Evolutionary conservation across 2,329 filamentous ascomycete species (phyloP).

Genomic region (Neospermospora avenae): DNA sequence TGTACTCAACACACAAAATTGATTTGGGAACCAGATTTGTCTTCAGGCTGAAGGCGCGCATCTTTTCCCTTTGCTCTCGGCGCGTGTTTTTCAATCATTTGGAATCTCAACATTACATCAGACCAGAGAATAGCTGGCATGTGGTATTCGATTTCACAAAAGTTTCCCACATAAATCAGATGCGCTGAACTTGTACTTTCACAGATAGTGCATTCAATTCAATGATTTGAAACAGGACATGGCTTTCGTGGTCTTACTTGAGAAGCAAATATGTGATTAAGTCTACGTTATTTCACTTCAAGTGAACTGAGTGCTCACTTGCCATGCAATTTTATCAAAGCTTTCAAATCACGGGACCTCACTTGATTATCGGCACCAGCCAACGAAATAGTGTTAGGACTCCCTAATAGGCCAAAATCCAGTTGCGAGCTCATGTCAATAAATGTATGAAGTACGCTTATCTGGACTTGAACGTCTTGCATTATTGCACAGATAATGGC

Average conservation of each 20-base stretch:
- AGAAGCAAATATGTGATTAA: background rate
- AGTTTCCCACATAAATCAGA: slow-evolving; percentile 14
- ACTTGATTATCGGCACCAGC: too few species aligned
- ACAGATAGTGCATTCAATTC: slow-evolving; percentile 20
- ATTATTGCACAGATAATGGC: too few species aligned
- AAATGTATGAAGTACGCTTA: too few species aligned
- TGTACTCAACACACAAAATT: slow-evolving; percentile 18
- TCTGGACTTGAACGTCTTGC: too few species aligned
- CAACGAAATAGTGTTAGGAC: too few species aligned
- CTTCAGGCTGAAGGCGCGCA: slow-evolving; percentile 2
- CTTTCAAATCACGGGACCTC: too few species aligned
- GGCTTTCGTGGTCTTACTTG: background rate
- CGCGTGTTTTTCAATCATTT: slow-evolving; percentile 8
- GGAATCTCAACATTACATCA: slow-evolving; percentile 6
- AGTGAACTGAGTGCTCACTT: too few species aligned
- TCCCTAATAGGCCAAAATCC: too few species aligned
- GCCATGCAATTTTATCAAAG: too few species aligned
- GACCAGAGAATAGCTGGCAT: slow-evolving; percentile 13
- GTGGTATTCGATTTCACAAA: slow-evolving; percentile 21
- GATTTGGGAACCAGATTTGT: slow-evolving; percentile 11
- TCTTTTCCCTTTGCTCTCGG: slow-evolving; percentile 1
- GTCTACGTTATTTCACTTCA: too few species aligned
- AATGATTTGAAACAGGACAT: slow-evolving; percentile 16
- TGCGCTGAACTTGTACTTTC: slow-evolving; percentile 11
- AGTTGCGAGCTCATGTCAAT: too few species aligned